These are phyloP conservation scores for Nasturtium officinale DNA, from an alignment of 345 rosid genomes.

Conservation along the genomic window DNA sequence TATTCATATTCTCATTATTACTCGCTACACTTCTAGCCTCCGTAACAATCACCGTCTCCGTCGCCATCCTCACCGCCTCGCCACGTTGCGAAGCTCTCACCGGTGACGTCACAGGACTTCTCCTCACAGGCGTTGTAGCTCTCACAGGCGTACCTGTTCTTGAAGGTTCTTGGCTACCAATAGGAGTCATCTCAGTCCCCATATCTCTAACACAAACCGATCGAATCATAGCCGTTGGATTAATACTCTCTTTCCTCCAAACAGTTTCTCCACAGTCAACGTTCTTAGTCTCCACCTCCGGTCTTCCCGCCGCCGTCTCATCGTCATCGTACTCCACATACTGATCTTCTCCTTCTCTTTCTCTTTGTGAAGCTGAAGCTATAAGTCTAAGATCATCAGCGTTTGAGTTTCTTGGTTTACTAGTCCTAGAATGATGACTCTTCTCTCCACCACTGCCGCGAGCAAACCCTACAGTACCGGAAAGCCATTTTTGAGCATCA, in stretches of 20 bases:
- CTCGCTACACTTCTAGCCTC: constrained; percentile 28
- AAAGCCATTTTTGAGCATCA: constrained; percentile 97
- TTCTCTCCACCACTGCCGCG: constrained; percentile 58
- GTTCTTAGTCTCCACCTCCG: constrained; percentile 66
- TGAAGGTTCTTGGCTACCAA: constrained; percentile 91
- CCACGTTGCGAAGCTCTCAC: constrained; percentile 53
- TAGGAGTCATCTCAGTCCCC: constrained; percentile 99
- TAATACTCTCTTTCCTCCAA: constrained; percentile 58
- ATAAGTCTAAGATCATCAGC: constrained; percentile 89
- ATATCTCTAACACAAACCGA: constrained; percentile 86
- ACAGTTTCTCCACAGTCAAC: constrained; percentile 70
- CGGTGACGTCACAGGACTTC: constrained; percentile 84
- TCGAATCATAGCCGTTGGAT: constrained; percentile 53
- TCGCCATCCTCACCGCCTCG: constrained; percentile 23
- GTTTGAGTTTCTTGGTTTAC: constrained; percentile 80
- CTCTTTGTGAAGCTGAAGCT: constrained; percentile 75
- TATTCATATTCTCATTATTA: constrained; percentile 5
- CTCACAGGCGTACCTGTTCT: constrained; percentile 83
- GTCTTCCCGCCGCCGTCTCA: constrained; percentile 38
- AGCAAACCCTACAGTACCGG: constrained; percentile 63
- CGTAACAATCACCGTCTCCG: constrained; percentile 15
- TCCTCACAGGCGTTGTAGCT: constrained; percentile 70
- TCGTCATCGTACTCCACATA: constrained; percentile 50
- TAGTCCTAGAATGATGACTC: constrained; percentile 40
- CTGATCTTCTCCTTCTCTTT: constrained; percentile 63